Evolutionary conservation across 31 red algal genomes (phyloP).

Genomic region (Asparagopsis taxiformis): DNA sequence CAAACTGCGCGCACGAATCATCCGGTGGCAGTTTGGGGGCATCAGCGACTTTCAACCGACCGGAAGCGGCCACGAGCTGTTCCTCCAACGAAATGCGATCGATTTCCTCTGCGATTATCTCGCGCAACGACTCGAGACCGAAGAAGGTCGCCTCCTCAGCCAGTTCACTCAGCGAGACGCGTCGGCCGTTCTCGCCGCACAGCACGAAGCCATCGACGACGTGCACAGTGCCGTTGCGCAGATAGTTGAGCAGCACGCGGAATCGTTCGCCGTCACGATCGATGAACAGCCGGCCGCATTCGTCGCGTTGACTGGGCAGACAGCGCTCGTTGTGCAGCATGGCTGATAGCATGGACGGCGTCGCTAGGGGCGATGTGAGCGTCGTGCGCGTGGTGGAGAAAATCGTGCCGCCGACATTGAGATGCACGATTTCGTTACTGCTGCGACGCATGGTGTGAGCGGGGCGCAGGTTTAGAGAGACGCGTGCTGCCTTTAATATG

Average conservation of each 20-base stretch:
- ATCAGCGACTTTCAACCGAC: too few relatives aligned
- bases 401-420: conserved; percentile 47
- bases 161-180: conserved; percentile 27
- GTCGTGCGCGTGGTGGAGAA: conserved; percentile 49
- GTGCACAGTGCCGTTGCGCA: conserved; percentile 45
- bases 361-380: neutral
- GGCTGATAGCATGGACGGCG: conserved; percentile 6
- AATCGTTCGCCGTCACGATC: conserved; percentile 67
- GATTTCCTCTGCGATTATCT: neutral
- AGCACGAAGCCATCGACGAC: conserved; percentile 36
- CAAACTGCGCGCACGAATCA: too few relatives aligned
- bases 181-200: conserved; percentile 5
- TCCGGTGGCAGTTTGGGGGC: too few relatives aligned
- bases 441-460: neutral
- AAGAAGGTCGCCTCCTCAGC: conserved; percentile 61
- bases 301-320: too few relatives aligned
- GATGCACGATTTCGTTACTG: conserved; percentile 26
- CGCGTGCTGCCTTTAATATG: too few relatives aligned
- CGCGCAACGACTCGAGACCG: conserved; percentile 11
- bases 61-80: too few relatives aligned
- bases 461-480: too few relatives aligned
- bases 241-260: conserved; percentile 48
- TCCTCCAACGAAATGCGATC: conserved; percentile 15
- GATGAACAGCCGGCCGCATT: conserved; percentile 52
- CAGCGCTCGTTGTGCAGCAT: too few relatives aligned